Percentiles rank a stretch among this genome's conserved stretches.
These are phyloP conservation scores for Lactuca sativa DNA, from an alignment of 129 eudicot genomes.

Conservation along the genomic window DNA sequence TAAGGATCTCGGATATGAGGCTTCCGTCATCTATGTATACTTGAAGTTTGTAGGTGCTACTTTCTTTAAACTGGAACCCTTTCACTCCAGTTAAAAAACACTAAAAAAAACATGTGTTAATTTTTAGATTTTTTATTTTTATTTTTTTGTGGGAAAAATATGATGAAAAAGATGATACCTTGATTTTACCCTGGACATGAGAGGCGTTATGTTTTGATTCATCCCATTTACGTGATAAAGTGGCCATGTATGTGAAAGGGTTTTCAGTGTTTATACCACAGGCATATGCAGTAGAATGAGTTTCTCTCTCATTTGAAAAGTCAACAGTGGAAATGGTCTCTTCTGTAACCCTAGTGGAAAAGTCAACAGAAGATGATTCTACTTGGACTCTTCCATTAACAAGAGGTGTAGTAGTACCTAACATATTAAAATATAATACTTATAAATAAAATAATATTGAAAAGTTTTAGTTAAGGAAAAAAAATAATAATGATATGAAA, in stretches of 20 bases:
- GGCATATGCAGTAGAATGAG: conserved; percentile 21
- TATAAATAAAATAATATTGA: too few species aligned
- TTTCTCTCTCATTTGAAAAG: conserved; percentile 17
- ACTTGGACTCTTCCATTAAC: conserved; percentile 30
- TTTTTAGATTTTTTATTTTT: too few species aligned
- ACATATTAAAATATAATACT: too few species aligned
- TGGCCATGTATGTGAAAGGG: conserved; percentile 80
- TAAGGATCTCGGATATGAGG: conserved; percentile 73
- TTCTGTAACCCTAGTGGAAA: too few species aligned
- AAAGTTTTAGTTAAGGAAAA: too few species aligned
- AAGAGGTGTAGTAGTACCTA: too few species aligned
- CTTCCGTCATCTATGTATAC: conserved; percentile 91
- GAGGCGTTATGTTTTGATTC: conserved; percentile 39
- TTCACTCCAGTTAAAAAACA: conserved; percentile 82
- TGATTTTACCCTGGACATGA: conserved; percentile 71
- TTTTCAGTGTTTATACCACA: conserved; percentile 44
- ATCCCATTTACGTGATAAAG: conserved; percentile 56
- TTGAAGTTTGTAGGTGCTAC: conserved; percentile 58
- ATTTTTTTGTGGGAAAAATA: neutral
- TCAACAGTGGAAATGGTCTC: too few species aligned
- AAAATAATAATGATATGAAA: too few species aligned
- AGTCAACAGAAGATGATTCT: conserved; percentile 27
- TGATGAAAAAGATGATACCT: conserved; percentile 40
- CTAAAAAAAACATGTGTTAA: conserved; percentile 33
- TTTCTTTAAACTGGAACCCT: conserved; percentile 61